Base-by-base conservation (phyloP, 2,329 filamentous ascomycete species). In the Raffaelea deltoideospora region DNA sequence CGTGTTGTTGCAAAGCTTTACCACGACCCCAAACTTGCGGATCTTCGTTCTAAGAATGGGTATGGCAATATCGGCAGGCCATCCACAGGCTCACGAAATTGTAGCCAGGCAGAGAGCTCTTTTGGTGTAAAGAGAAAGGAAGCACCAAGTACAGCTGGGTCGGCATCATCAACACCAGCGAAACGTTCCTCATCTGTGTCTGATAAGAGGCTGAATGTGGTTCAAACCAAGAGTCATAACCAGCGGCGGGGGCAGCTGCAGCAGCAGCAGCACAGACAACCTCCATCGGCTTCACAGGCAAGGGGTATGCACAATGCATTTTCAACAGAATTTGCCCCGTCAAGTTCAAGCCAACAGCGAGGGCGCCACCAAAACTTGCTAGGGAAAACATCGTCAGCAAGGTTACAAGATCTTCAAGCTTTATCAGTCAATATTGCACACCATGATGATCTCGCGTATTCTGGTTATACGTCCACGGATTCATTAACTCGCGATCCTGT, bases 41-140 rank as follows among this genome's bases (percentile, higher is more conserved):
- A 55, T 2, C 51, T 73, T 9, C 60, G 70, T 8, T 51, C 55
- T 19, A 67, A 68, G 51, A 64, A 66, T 40, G 70, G 70, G 0
- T 71, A 65, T 41, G 66, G 68, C 34, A 72, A 67, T 43, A 72
- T 74, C 7, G 70, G 70, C 8, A 58, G 70, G 1, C 70, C 70
- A 0, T 59, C 43, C 41, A 54, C 56, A 17, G 46, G 47, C 7
- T 26, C 20, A 4, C 35, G n/a, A n/a, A n/a, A n/a, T n/a, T n/a
- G n/a, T n/a, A n/a, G n/a, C n/a, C n/a, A n/a, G n/a, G n/a, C n/a
- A n/a, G n/a, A n/a, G n/a, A n/a, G 27, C 46, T 47, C 24, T 49
- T 14, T 18, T 4, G 33, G 33, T 7, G 36, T 37, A 7, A 44
- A 45, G 17, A 38, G 40, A 15, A 44, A 41, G 26, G 40, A 40